Conservation (phyloP, 345 rosid species). For the Euclidium syriacum region DNA sequence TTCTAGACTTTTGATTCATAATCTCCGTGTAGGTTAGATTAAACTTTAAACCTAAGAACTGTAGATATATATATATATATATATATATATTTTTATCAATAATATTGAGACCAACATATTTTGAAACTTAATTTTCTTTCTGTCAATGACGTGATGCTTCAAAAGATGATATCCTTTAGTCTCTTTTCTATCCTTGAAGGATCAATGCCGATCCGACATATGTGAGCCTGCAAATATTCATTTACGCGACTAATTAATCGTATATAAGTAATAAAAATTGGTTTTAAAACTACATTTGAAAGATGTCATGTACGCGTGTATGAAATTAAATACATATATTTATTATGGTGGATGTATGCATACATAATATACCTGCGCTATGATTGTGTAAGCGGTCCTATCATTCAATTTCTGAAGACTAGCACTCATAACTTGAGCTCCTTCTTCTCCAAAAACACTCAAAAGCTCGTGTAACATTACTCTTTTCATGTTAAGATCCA, state of each 20-base stretch:
- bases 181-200: constrained; percentile 20
- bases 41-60: too few species aligned
- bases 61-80: too few species aligned
- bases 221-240: constrained; percentile 20
- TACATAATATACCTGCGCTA: constrained; percentile 8
- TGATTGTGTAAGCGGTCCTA: constrained; percentile 7
- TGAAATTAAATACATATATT: neutral
- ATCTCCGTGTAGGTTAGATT: too few species aligned
- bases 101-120: too few species aligned
- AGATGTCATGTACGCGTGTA: neutral
- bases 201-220: constrained; percentile 22
- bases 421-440: constrained; percentile 26
- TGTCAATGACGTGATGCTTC: too few species aligned
- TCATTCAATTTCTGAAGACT: constrained; percentile 15
- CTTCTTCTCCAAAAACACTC: constrained; percentile 26
- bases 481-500: constrained; percentile 7
- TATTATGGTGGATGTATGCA: neutral
- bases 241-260: neutral
- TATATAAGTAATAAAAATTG: neutral
- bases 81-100: too few species aligned
- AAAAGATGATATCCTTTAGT: constrained; percentile 7
- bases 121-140: too few species aligned
- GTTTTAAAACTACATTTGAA: neutral
- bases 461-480: constrained; percentile 16
- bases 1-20: too few species aligned